Conservation (phyloP, 495 filamentous ascomycete species). For the Xylaria sp. region DNA sequence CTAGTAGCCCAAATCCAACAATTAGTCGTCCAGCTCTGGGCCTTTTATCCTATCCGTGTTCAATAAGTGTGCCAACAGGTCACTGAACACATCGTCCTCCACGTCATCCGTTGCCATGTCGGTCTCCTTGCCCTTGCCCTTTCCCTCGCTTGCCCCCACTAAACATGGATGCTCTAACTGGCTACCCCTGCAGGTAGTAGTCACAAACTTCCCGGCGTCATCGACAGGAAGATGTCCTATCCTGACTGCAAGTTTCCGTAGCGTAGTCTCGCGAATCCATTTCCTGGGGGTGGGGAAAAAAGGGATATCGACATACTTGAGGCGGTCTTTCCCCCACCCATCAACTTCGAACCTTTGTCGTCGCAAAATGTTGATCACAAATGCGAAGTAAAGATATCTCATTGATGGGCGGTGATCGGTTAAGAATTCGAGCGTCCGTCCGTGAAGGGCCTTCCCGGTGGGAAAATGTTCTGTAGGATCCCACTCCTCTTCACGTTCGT, state of each 20-base stretch:
- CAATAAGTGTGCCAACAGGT: constrained; percentile 25
- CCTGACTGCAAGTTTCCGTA: constrained; percentile 20
- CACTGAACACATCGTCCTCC: constrained; percentile 25
- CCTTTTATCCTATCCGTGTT: constrained; percentile 23
- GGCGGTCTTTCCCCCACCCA: constrained; percentile 25
- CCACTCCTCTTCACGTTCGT: constrained; percentile 14
- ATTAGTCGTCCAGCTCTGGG: constrained; percentile 23
- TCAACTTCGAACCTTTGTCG: constrained; percentile 25
- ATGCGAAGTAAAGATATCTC: constrained; percentile 23
- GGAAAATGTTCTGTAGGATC: constrained; percentile 15
- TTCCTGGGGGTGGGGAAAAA: constrained; percentile 22
- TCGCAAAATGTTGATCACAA: constrained; percentile 22
- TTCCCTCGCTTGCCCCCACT: too few species aligned
- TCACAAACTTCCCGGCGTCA: constrained; percentile 24
- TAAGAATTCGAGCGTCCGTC: constrained; percentile 23
- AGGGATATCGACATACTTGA: constrained; percentile 17
- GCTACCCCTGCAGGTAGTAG: constrained; percentile 16
- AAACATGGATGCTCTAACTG: constrained; percentile 25
- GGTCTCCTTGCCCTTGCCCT: constrained; percentile 24
- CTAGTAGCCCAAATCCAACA: too few species aligned
- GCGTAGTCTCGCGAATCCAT: constrained; percentile 24
- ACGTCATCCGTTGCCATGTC: constrained; percentile 26
- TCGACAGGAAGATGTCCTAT: constrained; percentile 22
- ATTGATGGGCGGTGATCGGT: constrained; percentile 22
- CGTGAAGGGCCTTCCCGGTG: constrained; percentile 20